phyloP scores from a whole-genome alignment of 1,284 basidiomycete species.

The Flammula alnicola region DNA sequence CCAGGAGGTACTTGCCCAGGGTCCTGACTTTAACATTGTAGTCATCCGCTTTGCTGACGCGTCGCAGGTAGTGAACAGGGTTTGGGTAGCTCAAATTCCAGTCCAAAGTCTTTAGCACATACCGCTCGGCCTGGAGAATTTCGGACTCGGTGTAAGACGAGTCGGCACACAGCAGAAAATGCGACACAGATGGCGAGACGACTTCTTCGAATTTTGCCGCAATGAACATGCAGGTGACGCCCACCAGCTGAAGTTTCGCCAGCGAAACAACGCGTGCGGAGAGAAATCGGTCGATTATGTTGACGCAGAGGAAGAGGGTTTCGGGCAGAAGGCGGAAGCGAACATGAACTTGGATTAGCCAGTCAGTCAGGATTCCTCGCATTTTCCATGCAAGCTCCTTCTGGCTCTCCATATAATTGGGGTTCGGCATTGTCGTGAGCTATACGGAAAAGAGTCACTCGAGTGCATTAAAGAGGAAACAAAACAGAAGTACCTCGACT shows the following conservation, averaged over 20 bases:
- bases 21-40: slow-evolving; percentile 93
- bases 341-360: slow-evolving; percentile 95
- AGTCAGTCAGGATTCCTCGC: slow-evolving; percentile 95
- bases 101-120: slow-evolving; percentile 89
- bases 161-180: slow-evolving; percentile 91
- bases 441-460: slow-evolving; percentile 34
- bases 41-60: slow-evolving; percentile 95
- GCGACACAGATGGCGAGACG: slow-evolving; percentile 84
- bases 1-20: slow-evolving; percentile 91
- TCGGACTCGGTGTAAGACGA: slow-evolving; percentile 86
- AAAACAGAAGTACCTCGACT: slow-evolving; percentile 54
- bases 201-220: slow-evolving; percentile 97
- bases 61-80: slow-evolving; percentile 90
- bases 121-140: slow-evolving; percentile 93
- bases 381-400: slow-evolving; percentile 92
- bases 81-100: slow-evolving; percentile 95
- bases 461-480: slow-evolving; percentile 4
- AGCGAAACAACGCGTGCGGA: slow-evolving; percentile 89
- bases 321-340: slow-evolving; percentile 95
- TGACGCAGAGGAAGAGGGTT: slow-evolving; percentile 93
- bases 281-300: slow-evolving; percentile 97
- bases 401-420: slow-evolving; percentile 91
- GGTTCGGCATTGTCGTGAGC: slow-evolving; percentile 84
- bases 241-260: slow-evolving; percentile 93
- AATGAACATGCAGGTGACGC: slow-evolving; percentile 92